Conservation (phyloP, 2,329 filamentous ascomycete species). For the Ophiostoma himal-ulmi region DNA sequence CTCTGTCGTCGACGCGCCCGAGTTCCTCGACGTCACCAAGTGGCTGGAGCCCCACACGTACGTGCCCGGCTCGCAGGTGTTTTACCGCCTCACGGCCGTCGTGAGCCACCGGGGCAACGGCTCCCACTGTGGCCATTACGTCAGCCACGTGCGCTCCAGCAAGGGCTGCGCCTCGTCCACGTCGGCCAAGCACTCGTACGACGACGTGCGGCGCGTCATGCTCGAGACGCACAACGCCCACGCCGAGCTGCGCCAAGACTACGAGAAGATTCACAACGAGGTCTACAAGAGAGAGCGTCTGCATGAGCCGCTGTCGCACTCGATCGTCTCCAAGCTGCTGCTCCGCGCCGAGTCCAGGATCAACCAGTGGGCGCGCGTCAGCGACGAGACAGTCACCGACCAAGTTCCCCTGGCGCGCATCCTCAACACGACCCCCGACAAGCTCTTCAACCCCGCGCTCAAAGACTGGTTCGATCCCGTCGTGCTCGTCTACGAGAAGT, state of each 20-base stretch:
- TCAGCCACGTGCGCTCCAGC: constrained; percentile 20
- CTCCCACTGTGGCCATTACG: constrained; percentile 21
- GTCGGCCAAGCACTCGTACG: neutral
- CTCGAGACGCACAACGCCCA: neutral
- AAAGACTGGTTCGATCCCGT: constrained; percentile 21
- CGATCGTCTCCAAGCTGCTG: neutral
- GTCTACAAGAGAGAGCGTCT: neutral
- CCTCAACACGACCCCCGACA: constrained; percentile 21
- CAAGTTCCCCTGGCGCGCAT: constrained; percentile 16
- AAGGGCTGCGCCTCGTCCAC: neutral
- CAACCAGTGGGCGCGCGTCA: constrained; percentile 19
- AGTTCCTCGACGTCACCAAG: constrained; percentile 24
- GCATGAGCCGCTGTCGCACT: neutral
- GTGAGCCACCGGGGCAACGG: constrained; percentile 21
- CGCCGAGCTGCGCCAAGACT: neutral
- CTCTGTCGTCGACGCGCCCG: constrained; percentile 18
- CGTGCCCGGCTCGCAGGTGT: constrained; percentile 15
- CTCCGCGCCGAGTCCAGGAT: neutral
- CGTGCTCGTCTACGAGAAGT: constrained; percentile 26
- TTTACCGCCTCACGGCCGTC: constrained; percentile 24
- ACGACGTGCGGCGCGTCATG: constrained; percentile 15
- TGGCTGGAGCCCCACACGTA: constrained; percentile 24
- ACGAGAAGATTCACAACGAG: neutral
- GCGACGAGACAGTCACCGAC: neutral
- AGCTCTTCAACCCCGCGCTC: neutral